Percentiles rank a stretch among this genome's conserved stretches.
phyloP scores from a whole-genome alignment of 768 basidiomycete genomes.

The Tulasnella sp. region DNA sequence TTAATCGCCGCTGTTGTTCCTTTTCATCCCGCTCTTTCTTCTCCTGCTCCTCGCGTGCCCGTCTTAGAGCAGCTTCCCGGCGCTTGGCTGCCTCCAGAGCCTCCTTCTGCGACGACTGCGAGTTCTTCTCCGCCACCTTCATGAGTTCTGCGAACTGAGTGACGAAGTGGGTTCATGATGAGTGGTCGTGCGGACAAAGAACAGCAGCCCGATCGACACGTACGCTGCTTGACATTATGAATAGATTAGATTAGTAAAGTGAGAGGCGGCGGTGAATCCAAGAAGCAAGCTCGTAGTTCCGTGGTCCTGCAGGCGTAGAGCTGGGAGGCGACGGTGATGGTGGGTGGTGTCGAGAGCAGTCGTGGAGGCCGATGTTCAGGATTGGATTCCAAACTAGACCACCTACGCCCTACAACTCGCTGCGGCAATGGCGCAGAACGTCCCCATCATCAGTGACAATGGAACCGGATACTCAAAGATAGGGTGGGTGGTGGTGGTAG shows the following conservation, averaged over 20 bases:
- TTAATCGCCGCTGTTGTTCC: slow-evolving; percentile 9
- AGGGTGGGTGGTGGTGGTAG: slow-evolving; percentile 46
- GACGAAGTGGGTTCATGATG: slow-evolving; percentile 5
- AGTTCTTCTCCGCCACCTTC: slow-evolving; percentile 14
- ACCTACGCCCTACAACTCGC: not conserved
- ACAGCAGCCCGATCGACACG: too few relatives aligned
- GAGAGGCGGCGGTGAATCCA: too few relatives aligned
- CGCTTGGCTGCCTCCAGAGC: slow-evolving; percentile 16
- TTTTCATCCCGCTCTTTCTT: slow-evolving; percentile 16
- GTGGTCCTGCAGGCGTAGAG: not conserved
- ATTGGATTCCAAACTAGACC: not conserved
- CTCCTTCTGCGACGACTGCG: slow-evolving; percentile 5
- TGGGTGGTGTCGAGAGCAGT: not conserved
- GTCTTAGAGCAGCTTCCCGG: slow-evolving; percentile 15
- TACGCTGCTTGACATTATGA: slow-evolving; percentile 1
- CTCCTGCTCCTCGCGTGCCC: slow-evolving; percentile 19
- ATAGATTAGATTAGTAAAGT: too few relatives aligned
- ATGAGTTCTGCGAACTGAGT: slow-evolving; percentile 18
- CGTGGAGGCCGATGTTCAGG: slow-evolving; percentile 3
- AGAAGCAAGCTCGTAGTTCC: too few relatives aligned
- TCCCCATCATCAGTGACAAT: slow-evolving; percentile 96
- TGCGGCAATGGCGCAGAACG: slow-evolving; percentile 24
- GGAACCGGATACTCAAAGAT: slow-evolving; percentile 96
- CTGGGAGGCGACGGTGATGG: not conserved
- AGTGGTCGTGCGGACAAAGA: not conserved